Evolutionary conservation across 2,329 filamentous ascomycete species (phyloP), one percentile per base, ranked within the genome.

Genomic region (Monosporascus sp.): DNA sequence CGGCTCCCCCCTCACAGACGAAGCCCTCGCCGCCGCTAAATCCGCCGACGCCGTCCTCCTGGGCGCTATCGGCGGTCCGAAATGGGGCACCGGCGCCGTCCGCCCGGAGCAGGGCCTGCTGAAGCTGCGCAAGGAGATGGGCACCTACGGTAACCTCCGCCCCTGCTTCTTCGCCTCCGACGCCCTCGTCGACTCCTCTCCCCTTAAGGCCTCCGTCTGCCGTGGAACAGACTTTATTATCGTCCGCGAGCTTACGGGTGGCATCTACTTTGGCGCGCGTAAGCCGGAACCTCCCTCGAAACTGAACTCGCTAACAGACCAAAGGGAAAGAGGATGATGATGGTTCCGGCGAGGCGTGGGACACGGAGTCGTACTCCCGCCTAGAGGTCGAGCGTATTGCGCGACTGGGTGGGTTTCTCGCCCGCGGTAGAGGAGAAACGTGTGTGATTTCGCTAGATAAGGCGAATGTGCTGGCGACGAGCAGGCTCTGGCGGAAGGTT

Each of bases 91-190:
- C 35, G 90, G 89, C 61, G 75, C 85, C 54, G 87, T 97, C 58
- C 89, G 92, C 46, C 93, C 93, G 1, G 93, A 97, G 72, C 90
- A 96, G 74, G 93, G 93, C 57, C 85, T 97, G 64, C 86, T 97
- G 57, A 83, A 79, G 62, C 88, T 97, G 50, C 90, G 93, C 75
- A 97, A 94, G 74, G 89, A 97, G 74, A 89, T 97, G 80, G 81
- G 82, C 67, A 90, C 92, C 52, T 97, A 95, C 74, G 93, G 92
- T 63, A 97, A 97, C 82, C 85, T 97, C 54, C 87, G 92, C 5
- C 93, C 92, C 8, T 97, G 93, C 81, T 95, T 89, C 81, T 97
- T 99, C 76, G 90, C 90, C 49, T 92, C 91, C 1, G 88, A 93
- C 51, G 82, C 85, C 27, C 86, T 97, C 49, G 86, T 96, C 66